A percentile compares a stretch with the other conserved stretches of the same genome.
Conservation (phyloP, 2,329 filamentous ascomycete species). For the Tolypocladium guangdongense region DNA sequence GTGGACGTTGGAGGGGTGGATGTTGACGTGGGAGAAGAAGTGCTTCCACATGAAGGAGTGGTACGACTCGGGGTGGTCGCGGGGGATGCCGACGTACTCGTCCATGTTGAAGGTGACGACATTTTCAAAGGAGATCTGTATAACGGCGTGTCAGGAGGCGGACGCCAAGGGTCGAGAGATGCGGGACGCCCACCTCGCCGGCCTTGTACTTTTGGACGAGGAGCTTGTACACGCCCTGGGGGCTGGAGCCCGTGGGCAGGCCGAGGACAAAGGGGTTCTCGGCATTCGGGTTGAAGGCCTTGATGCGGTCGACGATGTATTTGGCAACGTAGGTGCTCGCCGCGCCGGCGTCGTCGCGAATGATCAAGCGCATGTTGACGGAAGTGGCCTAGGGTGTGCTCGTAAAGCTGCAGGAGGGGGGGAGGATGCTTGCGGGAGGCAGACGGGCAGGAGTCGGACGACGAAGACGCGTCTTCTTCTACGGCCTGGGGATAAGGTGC, state of each 20-base stretch:
- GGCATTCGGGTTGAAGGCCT: constrained; percentile 60
- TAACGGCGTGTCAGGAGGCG: constrained; percentile 2
- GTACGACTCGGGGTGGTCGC: constrained; percentile 77
- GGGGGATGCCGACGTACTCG: constrained; percentile 75
- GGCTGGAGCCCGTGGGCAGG: constrained; percentile 73
- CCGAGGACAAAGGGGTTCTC: constrained; percentile 71
- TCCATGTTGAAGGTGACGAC: constrained; percentile 93
- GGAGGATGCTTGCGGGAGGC: not conserved
- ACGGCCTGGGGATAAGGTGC: not conserved
- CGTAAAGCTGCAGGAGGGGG: not conserved
- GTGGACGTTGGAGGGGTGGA: constrained; percentile 72
- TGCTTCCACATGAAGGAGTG: constrained; percentile 91
- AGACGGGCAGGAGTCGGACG: not conserved
- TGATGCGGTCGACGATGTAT: constrained; percentile 76
- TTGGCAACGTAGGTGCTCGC: constrained; percentile 70
- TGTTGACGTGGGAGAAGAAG: constrained; percentile 79
- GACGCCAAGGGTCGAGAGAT: constrained; percentile 6
- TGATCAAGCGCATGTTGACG: constrained; percentile 63
- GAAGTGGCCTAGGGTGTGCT: constrained; percentile 9
- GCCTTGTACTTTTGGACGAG: constrained; percentile 62
- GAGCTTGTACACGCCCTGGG: constrained; percentile 65
- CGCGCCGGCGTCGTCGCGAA: constrained; percentile 57
- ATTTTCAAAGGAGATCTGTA: constrained; percentile 70
- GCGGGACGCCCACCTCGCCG: constrained; percentile 34
- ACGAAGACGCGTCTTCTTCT: not conserved